Evolutionary conservation across 2,329 filamentous ascomycete species (phyloP).

Genomic region (Pseudogymnoascus sp.): DNA sequence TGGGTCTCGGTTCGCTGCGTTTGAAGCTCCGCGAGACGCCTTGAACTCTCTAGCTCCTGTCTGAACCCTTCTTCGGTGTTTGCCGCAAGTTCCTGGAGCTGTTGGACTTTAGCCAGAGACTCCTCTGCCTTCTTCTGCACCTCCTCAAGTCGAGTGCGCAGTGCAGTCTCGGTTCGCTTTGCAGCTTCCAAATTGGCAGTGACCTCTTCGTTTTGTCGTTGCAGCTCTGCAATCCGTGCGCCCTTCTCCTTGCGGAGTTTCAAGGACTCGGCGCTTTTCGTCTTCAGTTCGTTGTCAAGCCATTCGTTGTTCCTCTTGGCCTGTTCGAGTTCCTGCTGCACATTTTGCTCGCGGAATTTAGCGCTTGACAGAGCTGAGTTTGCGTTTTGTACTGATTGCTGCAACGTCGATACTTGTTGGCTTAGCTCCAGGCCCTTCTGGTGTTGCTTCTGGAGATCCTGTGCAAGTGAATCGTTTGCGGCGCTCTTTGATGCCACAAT

Average conservation of each 20-base stretch:
- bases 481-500: slow-evolving; percentile 84
- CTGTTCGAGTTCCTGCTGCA: slow-evolving; percentile 84
- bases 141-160: slow-evolving; percentile 74
- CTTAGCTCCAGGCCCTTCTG: slow-evolving; percentile 77
- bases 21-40: slow-evolving; percentile 73
- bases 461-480: slow-evolving; percentile 74
- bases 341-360: slow-evolving; percentile 81
- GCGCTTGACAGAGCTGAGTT: slow-evolving; percentile 71
- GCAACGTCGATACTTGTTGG: slow-evolving; percentile 70
- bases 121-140: slow-evolving; percentile 83
- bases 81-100: slow-evolving; percentile 73
- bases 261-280: slow-evolving; percentile 75
- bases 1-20: slow-evolving; percentile 67
- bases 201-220: slow-evolving; percentile 80
- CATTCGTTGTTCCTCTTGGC: slow-evolving; percentile 87
- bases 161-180: slow-evolving; percentile 67
- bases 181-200: slow-evolving; percentile 67
- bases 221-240: slow-evolving; percentile 76
- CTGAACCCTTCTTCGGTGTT: slow-evolving; percentile 79
- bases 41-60: slow-evolving; percentile 73
- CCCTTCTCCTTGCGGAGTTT: slow-evolving; percentile 95
- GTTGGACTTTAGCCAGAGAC: slow-evolving; percentile 69
- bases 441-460: slow-evolving; percentile 81
- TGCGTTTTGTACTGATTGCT: slow-evolving; percentile 75
- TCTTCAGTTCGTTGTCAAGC: slow-evolving; percentile 85